These are phyloP conservation scores for Fusarium austroafricanum DNA, from an alignment of 2,329 filamentous ascomycete genomes.

Conservation along the genomic window DNA sequence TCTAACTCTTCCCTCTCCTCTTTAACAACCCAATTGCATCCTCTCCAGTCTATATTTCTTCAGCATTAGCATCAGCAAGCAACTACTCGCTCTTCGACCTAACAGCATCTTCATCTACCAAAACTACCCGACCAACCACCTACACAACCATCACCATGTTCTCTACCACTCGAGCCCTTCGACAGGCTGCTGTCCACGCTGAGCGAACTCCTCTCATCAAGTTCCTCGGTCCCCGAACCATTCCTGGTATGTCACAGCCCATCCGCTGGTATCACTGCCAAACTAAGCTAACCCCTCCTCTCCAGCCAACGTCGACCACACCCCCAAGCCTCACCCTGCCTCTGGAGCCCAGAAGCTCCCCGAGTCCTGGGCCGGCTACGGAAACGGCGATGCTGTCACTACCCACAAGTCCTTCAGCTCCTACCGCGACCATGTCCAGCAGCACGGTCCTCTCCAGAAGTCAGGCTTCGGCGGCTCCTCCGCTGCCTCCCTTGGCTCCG, in stretches of 20 bases:
- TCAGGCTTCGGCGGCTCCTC: slow-evolving; percentile 69
- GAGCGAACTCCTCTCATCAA: slow-evolving; percentile 71
- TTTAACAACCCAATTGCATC: slow-evolving; percentile 20
- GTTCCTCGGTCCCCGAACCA: slow-evolving; percentile 70
- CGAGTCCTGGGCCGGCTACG: slow-evolving; percentile 57
- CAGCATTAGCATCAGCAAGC: slow-evolving; percentile 10
- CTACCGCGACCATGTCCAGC: slow-evolving; percentile 82
- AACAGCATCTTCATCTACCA: slow-evolving; percentile 14
- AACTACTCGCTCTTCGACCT: slow-evolving; percentile 9
- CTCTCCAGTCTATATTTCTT: background rate
- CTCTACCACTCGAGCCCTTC: slow-evolving; percentile 65
- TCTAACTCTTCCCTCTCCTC: slow-evolving; percentile 10
- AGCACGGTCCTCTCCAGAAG: slow-evolving; percentile 79
- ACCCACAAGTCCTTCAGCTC: slow-evolving; percentile 74
- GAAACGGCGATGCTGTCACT: slow-evolving; percentile 50
- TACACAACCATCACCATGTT: slow-evolving; percentile 58
- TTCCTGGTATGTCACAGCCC: slow-evolving; percentile 62
- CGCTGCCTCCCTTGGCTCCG: slow-evolving; percentile 77
- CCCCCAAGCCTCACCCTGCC: slow-evolving; percentile 78
- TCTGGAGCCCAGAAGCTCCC: slow-evolving; percentile 75
- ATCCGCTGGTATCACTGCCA: background rate
- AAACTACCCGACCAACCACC: slow-evolving; percentile 22
- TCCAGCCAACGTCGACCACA: slow-evolving; percentile 78
- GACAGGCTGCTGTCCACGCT: slow-evolving; percentile 68
- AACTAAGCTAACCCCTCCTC: slow-evolving; percentile 32